Conservation (phyloP, 1,284 basidiomycete species). For the Sporisorium scitamineum region DNA sequence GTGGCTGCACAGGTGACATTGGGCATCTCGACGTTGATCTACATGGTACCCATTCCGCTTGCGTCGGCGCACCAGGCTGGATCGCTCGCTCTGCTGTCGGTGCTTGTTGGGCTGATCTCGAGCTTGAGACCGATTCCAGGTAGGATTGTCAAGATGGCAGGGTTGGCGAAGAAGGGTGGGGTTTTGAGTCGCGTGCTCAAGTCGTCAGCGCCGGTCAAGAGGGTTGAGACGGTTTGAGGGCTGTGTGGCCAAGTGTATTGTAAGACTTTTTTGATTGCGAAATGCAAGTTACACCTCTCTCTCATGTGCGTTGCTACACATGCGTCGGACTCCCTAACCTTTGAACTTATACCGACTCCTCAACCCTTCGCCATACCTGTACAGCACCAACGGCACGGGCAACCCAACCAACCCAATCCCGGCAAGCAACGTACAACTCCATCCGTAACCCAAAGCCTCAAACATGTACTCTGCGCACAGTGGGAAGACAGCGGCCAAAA, state of each 20-base stretch:
- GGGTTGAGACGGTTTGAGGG: background rate
- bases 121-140: slow-evolving; percentile 32
- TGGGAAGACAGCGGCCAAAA: slow-evolving; percentile 71
- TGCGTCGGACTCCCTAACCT: too few species aligned
- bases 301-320: background rate
- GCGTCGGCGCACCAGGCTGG: slow-evolving; percentile 96
- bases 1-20: slow-evolving; percentile 87
- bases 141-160: background rate
- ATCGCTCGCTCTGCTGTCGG: slow-evolving; percentile 81
- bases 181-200: slow-evolving; percentile 17
- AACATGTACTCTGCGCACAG: slow-evolving; percentile 71
- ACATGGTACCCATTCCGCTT: slow-evolving; percentile 91
- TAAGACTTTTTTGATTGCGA: background rate
- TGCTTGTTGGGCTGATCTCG: slow-evolving; percentile 27
- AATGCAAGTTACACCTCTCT: background rate
- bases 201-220: background rate
- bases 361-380: slow-evolving; percentile 69
- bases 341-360: slow-evolving; percentile 56
- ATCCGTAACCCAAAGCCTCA: slow-evolving; percentile 71
- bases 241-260: too few species aligned
- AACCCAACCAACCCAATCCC: slow-evolving; percentile 69
- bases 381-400: slow-evolving; percentile 71
- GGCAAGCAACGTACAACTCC: slow-evolving; percentile 69
- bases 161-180: background rate
- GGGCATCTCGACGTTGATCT: slow-evolving; percentile 90